Evolutionary conservation across 192 early-diverging fungal species (phyloP).

Genomic region (Neocallimastix lanati): DNA sequence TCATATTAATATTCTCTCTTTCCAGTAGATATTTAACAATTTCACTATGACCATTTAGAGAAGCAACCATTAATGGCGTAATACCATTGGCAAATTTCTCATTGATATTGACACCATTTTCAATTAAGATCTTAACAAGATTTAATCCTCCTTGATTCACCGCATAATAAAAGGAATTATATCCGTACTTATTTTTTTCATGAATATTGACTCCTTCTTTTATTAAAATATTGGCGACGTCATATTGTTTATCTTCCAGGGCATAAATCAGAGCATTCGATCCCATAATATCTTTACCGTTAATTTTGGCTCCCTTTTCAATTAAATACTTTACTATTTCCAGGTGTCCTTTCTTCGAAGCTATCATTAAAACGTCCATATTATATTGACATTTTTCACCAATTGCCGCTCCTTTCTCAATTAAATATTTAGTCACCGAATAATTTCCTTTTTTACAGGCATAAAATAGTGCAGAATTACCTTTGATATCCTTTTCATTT

Average conservation of each 20-base stretch:
- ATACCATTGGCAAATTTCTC: not conserved
- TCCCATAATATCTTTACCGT: not conserved
- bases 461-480: not conserved
- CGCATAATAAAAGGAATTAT: not conserved
- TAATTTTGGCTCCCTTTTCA: not conserved
- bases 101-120: not conserved
- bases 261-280: not conserved
- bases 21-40: not conserved
- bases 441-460: not conserved
- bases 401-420: not conserved
- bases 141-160: not conserved
- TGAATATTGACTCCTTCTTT: not conserved
- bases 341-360: not conserved
- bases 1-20: not conserved
- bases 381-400: not conserved
- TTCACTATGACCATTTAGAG: not conserved
- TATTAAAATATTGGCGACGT: not conserved
- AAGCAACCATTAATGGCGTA: not conserved
- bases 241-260: not conserved
- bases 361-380: not conserved
- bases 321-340: not conserved
- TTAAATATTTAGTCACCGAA: not conserved
- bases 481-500: not conserved
- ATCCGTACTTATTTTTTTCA: not conserved
- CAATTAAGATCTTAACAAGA: not conserved